A percentile compares a stretch with the other conserved stretches of the same genome.
Conservation (phyloP, 305 asterid genomes). For the Rubia occidens region DNA sequence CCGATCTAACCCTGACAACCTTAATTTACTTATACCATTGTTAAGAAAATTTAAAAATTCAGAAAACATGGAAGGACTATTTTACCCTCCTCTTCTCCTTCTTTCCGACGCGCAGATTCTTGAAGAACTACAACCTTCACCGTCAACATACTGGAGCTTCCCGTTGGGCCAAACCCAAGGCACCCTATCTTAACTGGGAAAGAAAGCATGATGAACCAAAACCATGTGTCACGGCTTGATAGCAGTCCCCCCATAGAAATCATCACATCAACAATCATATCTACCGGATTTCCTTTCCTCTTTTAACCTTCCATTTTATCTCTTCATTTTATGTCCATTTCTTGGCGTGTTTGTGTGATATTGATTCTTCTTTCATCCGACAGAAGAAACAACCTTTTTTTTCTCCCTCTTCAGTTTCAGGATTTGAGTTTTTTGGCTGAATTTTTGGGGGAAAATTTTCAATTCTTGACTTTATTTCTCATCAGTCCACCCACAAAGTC, state of each 20-base stretch:
- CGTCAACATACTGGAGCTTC: too few relatives aligned
- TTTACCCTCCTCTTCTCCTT: too few relatives aligned
- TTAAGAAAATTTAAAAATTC: too few relatives aligned
- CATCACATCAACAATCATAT: background rate
- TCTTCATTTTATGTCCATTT: background rate
- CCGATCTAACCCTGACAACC: too few relatives aligned
- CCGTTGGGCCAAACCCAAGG: background rate
- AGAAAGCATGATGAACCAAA: background rate
- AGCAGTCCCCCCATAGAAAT: background rate
- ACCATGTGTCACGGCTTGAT: background rate
- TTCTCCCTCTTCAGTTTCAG: background rate
- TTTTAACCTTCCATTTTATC: background rate
- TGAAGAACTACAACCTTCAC: too few relatives aligned
- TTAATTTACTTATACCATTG: too few relatives aligned
- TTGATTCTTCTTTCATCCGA: slow-evolving; percentile 1
- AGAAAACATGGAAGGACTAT: too few relatives aligned
- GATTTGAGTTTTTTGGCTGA: background rate
- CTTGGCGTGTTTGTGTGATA: slow-evolving; percentile 1
- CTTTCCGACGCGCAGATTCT: too few relatives aligned
- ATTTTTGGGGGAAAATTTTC: background rate
- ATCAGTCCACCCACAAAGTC: slow-evolving; percentile 13
- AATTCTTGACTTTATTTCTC: background rate
- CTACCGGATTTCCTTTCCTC: background rate
- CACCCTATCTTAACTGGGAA: background rate
- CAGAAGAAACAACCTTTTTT: slow-evolving; percentile 8